A percentile compares a stretch with the other conserved stretches of the same genome.
Conservation (phyloP, 192 early-diverging fungal genomes). For the Podila epicladia region DNA sequence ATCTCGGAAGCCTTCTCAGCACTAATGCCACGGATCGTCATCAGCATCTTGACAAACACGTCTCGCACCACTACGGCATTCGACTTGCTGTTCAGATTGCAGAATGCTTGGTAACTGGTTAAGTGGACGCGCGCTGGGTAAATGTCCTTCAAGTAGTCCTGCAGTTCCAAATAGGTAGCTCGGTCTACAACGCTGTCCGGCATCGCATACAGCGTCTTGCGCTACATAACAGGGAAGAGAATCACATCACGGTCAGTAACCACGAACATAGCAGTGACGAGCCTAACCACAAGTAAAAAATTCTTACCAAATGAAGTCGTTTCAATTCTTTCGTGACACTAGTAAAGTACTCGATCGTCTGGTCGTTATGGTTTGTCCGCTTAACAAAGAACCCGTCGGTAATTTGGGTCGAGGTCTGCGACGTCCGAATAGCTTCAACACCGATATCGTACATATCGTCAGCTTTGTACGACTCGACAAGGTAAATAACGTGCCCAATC, state of each 20-base stretch:
- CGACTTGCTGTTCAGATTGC: conserved; percentile 78
- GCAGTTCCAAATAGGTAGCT: conserved; percentile 59
- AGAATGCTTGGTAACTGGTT: conserved; percentile 75
- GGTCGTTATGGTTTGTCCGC: conserved; percentile 75
- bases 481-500: conserved; percentile 80
- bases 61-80: conserved; percentile 76
- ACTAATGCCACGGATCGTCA: conserved; percentile 85
- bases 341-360: conserved; percentile 83
- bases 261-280: neutral
- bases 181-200: conserved; percentile 61
- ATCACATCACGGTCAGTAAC: neutral
- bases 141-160: conserved; percentile 43
- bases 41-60: conserved; percentile 84
- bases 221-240: conserved; percentile 13
- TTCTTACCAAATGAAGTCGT: conserved; percentile 59
- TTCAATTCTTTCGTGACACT: conserved; percentile 67
- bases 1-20: conserved; percentile 87
- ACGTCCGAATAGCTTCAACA: conserved; percentile 71
- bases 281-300: neutral
- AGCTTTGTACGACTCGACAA: conserved; percentile 83
- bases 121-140: conserved; percentile 53
- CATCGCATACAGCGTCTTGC: conserved; percentile 60
- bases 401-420: conserved; percentile 79
- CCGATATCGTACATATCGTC: conserved; percentile 72
- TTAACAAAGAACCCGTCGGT: conserved; percentile 87